These are phyloP conservation scores for Rubus parviflorus DNA, from an alignment of 306 rosid genomes.

Conservation along the genomic window DNA sequence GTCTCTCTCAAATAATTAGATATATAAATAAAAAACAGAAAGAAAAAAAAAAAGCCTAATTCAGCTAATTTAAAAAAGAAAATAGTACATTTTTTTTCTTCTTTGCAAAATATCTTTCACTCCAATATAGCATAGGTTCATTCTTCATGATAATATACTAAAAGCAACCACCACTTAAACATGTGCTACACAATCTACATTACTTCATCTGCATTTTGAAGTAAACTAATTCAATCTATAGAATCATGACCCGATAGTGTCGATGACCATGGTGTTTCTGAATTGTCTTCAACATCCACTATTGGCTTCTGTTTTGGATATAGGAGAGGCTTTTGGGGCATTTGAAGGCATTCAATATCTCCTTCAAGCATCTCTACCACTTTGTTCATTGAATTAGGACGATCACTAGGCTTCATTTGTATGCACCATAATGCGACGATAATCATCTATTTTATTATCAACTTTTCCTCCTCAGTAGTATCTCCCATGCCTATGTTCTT, in stretches of 20 bases:
- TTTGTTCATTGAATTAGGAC: background rate
- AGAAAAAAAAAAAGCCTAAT: too few relatives aligned
- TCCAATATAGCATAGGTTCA: too few relatives aligned
- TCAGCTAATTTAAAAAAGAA: too few relatives aligned
- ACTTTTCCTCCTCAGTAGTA: background rate
- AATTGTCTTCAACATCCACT: background rate
- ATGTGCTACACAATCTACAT: background rate
- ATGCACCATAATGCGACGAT: constrained; percentile 9
- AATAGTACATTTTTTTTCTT: too few relatives aligned
- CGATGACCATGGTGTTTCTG: background rate
- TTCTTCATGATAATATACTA: background rate
- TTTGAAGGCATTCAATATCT: constrained; percentile 2
- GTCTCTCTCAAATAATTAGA: too few relatives aligned
- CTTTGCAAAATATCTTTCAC: too few relatives aligned
- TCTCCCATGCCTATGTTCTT: background rate
- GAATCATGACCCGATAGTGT: background rate
- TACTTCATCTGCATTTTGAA: background rate
- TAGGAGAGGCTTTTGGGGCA: constrained; percentile 12
- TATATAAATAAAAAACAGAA: too few relatives aligned
- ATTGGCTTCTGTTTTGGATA: background rate
- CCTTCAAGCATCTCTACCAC: constrained; percentile 17
- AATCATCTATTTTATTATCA: constrained; percentile 4
- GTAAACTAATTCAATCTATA: background rate
- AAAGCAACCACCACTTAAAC: background rate
- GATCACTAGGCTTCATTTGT: constrained; percentile 15